Percentiles rank a stretch among this genome's conserved stretches.
Conservation (phyloP, 2,329 filamentous ascomycete genomes). For the Fusarium protoensiforme region DNA sequence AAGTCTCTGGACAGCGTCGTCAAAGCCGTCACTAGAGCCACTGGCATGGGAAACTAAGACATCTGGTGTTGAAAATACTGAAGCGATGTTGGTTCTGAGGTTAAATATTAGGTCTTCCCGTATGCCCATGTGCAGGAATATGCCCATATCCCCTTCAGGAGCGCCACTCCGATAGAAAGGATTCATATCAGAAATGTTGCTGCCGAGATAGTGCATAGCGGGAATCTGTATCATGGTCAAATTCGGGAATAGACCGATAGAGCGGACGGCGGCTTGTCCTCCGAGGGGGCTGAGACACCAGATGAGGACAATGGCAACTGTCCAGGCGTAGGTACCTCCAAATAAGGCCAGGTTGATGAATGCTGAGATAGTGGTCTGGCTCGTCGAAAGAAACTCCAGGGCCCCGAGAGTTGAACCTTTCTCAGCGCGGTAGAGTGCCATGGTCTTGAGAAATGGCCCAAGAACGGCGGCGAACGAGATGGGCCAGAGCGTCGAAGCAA, state of each 20-base stretch:
- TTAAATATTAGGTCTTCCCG: not conserved
- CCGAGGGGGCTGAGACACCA: not conserved
- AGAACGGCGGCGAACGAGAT: slow-evolving; percentile 13
- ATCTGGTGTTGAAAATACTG: not conserved
- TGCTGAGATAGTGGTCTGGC: not conserved
- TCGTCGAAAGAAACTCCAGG: not conserved
- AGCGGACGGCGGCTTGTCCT: slow-evolving; percentile 2
- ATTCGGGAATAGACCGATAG: not conserved
- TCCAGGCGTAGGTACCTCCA: not conserved
- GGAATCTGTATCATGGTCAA: not conserved
- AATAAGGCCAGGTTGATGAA: not conserved
- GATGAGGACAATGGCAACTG: rapidly evolving
- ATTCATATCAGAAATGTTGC: not conserved
- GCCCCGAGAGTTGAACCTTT: not conserved
- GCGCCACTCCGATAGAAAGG: not conserved
- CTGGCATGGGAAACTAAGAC: not conserved
- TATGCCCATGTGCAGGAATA: not conserved
- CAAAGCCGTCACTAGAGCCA: not conserved
- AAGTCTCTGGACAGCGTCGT: rapidly evolving
- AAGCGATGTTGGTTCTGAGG: not conserved
- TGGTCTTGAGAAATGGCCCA: not conserved
- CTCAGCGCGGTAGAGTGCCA: not conserved
- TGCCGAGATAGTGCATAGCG: not conserved
- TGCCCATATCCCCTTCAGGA: rapidly evolving
- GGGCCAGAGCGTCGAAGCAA: slow-evolving; percentile 14